phyloP scores from a whole-genome alignment of 2,329 filamentous ascomycete species.

The Colletotrichum endophyticum region DNA sequence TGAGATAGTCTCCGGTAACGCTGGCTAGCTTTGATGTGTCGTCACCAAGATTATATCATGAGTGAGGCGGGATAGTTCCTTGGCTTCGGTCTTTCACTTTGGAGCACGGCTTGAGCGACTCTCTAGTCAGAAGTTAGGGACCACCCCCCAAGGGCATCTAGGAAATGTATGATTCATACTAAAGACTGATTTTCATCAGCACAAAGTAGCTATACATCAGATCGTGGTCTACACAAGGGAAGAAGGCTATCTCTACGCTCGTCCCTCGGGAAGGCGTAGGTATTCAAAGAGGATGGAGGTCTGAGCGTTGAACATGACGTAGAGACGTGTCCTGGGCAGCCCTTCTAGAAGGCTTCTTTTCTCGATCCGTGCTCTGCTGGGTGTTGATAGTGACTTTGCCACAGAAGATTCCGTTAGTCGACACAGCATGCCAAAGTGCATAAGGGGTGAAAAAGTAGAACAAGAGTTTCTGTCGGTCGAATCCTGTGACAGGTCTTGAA shows the following conservation, averaged over 20 bases:
- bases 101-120: neutral
- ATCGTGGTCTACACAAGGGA: neutral
- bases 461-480: neutral
- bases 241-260: neutral
- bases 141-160: neutral
- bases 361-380: neutral
- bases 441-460: neutral
- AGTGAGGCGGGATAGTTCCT: neutral
- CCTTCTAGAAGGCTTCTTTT: neutral
- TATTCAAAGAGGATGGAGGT: neutral
- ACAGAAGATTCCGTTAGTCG: neutral
- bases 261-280: neutral
- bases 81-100: neutral
- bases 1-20: neutral
- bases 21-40: neutral
- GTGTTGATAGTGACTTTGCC: fast-evolving
- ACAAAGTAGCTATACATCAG: neutral
- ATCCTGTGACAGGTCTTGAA: neutral
- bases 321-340: neutral
- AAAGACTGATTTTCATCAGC: neutral
- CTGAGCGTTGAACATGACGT: neutral
- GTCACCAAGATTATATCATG: neutral
- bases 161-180: neutral
- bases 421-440: neutral
- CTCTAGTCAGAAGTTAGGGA: neutral